Conservation (phyloP, 306 rosid species). For the Potentilla sterilis region DNA sequence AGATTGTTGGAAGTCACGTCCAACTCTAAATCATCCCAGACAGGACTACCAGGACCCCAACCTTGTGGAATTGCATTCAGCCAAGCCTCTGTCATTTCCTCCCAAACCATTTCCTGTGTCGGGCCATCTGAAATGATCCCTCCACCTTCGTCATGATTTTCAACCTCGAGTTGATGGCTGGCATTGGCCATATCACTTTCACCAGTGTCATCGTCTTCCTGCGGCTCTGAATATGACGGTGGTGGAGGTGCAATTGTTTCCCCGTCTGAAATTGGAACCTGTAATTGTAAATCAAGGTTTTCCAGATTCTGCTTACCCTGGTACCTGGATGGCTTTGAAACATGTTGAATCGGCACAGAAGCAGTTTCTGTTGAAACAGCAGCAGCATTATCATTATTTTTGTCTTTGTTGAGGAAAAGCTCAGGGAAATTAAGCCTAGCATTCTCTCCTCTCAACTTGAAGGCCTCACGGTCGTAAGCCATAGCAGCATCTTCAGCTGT, state of each 20-base stretch:
- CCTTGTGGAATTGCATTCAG: constrained; percentile 74
- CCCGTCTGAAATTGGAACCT: constrained; percentile 12
- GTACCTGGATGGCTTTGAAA: constrained; percentile 23
- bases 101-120: constrained; percentile 69
- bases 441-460: constrained; percentile 87
- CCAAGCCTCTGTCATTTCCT: constrained; percentile 88
- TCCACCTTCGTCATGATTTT: not conserved
- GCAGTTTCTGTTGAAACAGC: constrained; percentile 28
- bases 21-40: constrained; percentile 73
- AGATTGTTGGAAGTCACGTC: constrained; percentile 55
- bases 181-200: constrained; percentile 42
- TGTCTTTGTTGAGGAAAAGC: constrained; percentile 54
- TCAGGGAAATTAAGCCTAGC: constrained; percentile 95
- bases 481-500: constrained; percentile 96
- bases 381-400: constrained; percentile 5
- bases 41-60: constrained; percentile 96
- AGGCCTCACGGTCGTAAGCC: constrained; percentile 97
- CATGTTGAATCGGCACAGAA: constrained; percentile 23
- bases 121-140: constrained; percentile 38
- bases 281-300: not conserved
- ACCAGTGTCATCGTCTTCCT: constrained; percentile 28
- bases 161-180: constrained; percentile 35
- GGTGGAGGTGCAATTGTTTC: constrained; percentile 29
- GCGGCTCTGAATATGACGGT: not conserved
- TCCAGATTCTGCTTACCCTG: constrained; percentile 10